These are phyloP conservation scores for Scheffersomyces spartinae DNA, from an alignment of 805 yeast species.

Conservation along the genomic window DNA sequence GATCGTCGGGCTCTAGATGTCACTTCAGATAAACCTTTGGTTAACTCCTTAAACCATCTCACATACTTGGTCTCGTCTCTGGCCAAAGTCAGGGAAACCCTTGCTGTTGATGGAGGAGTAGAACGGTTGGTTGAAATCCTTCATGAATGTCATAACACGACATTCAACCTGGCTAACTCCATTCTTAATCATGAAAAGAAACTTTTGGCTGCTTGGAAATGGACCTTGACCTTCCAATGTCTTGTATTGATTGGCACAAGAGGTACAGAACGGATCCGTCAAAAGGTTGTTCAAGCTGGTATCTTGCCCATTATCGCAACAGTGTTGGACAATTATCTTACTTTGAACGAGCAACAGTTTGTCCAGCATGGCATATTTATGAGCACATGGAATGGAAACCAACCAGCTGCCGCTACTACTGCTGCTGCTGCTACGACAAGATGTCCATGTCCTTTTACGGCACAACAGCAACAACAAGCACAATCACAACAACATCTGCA, in stretches of 20 bases:
- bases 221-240: slow-evolving; percentile 93
- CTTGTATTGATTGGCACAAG: slow-evolving; percentile 84
- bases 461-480: slow-evolving; percentile 3
- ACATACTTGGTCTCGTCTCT: slow-evolving; percentile 80
- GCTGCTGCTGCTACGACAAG: too few relatives aligned
- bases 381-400: too few relatives aligned
- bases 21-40: slow-evolving; percentile 79
- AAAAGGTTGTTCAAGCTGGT: slow-evolving; percentile 84
- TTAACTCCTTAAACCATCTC: slow-evolving; percentile 82
- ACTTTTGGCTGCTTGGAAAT: slow-evolving; percentile 83
- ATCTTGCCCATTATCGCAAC: slow-evolving; percentile 86
- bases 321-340: slow-evolving; percentile 76
- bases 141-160: slow-evolving; percentile 58
- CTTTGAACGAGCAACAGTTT: too few relatives aligned
- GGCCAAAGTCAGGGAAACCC: slow-evolving; percentile 82
- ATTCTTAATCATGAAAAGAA: slow-evolving; percentile 27
- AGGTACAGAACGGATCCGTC: slow-evolving; percentile 79
- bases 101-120: slow-evolving; percentile 83
- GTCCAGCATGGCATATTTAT: too few relatives aligned
- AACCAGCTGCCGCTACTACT: too few relatives aligned
- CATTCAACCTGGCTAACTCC: slow-evolving; percentile 16
- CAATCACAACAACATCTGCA: slow-evolving; percentile 4
- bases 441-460: too few relatives aligned
- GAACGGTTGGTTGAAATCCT: slow-evolving; percentile 79
- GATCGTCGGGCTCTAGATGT: slow-evolving; percentile 90